Conservation (phyloP, 768 basidiomycete genomes). For the Mycena polygramma region DNA sequence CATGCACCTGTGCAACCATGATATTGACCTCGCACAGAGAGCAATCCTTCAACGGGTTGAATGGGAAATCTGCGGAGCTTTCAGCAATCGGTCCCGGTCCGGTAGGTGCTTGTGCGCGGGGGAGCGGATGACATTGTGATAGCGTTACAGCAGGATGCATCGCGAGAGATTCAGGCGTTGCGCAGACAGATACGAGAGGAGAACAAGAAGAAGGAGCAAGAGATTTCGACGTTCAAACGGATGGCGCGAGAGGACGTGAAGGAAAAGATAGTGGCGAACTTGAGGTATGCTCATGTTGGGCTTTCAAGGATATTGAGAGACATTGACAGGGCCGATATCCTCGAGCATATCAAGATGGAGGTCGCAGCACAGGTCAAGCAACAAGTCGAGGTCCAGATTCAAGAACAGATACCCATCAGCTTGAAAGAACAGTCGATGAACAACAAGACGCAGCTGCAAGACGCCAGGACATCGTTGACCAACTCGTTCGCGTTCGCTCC, state of each 20-base stretch:
- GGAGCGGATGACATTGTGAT: not conserved
- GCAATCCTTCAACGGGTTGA: conserved; percentile 45
- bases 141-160: conserved; percentile 23
- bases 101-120: conserved; percentile 39
- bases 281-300: conserved; percentile 50
- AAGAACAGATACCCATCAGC: conserved; percentile 61
- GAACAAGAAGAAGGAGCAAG: conserved; percentile 44
- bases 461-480: conserved; percentile 57
- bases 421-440: conserved; percentile 60
- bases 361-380: conserved; percentile 57
- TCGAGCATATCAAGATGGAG: conserved; percentile 55
- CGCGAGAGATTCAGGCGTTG: conserved; percentile 37
- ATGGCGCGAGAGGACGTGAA: conserved; percentile 43
- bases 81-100: conserved; percentile 44
- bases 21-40: conserved; percentile 32
- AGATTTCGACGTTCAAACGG: conserved; percentile 32
- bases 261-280: conserved; percentile 39
- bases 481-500: conserved; percentile 60
- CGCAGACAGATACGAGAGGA: conserved; percentile 46
- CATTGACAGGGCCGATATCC: conserved; percentile 49
- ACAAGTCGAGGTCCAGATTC: conserved; percentile 64
- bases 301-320: conserved; percentile 42
- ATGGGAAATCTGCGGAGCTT: conserved; percentile 47
- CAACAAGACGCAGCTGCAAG: conserved; percentile 56
- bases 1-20: too few relatives aligned